phyloP scores from a whole-genome alignment of 805 yeast genomes.

The Kodamaea neixiangensis region DNA sequence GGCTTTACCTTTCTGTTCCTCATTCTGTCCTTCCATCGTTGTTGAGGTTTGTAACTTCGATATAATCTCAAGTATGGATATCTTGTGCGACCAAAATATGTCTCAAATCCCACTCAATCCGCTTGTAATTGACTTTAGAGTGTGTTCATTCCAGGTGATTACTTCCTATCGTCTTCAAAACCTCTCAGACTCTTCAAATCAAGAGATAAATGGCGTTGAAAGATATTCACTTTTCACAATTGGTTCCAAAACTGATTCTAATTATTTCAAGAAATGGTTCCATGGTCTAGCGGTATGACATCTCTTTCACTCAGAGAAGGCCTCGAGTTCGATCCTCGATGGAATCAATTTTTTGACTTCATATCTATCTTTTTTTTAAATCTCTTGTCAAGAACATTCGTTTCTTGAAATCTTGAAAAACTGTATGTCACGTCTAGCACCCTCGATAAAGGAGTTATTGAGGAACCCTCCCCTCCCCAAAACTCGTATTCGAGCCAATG shows the following conservation, averaged over 20 bases:
- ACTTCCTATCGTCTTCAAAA: no score
- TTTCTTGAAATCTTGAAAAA: not conserved
- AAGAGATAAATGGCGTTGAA: no score
- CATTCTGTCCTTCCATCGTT: no score
- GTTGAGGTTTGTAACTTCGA: no score
- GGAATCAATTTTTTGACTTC: conserved; percentile 14
- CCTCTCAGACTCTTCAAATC: no score
- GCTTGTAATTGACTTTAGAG: no score
- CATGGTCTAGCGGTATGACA: conserved; percentile 25
- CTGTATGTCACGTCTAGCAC: conserved; percentile 4
- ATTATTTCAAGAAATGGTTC: conserved; percentile 11
- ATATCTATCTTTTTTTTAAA: not conserved
- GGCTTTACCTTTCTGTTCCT: no score
- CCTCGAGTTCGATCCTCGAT: conserved; percentile 24
- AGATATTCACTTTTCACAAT: no score
- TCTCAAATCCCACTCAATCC: no score
- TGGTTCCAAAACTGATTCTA: not conserved
- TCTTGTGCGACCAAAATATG: no score
- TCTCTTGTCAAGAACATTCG: not conserved
- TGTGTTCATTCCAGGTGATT: no score
- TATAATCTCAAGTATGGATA: no score
- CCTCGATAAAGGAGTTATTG: conserved; percentile 15
- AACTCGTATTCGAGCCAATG: conserved; percentile 52
- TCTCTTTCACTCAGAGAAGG: conserved; percentile 23
- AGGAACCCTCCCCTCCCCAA: conserved; percentile 36